phyloP scores from a whole-genome alignment of 1,139 yeast species.

The Kurtzmaniella quercitrusa region DNA sequence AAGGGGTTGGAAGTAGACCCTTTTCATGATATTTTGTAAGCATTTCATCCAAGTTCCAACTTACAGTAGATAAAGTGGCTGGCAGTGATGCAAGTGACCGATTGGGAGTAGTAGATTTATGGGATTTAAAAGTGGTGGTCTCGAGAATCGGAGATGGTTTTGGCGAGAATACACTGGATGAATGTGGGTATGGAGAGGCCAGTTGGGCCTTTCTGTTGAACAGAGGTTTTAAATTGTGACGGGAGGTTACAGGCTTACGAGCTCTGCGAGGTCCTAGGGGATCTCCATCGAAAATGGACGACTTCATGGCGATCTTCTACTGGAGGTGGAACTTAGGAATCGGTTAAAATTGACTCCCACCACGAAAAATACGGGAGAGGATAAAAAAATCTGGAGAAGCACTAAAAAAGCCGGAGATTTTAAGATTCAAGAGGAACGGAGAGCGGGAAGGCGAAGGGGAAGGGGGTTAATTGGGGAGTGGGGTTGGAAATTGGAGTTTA shows the following conservation, averaged over 20 bases:
- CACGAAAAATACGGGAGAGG: conserved; percentile 3
- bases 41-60: conserved; percentile 43
- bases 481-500: no score
- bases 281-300: conserved; percentile 33
- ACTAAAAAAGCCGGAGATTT: no score
- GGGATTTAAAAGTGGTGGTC: background rate
- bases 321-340: background rate
- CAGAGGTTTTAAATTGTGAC: background rate
- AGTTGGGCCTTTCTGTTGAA: conserved; percentile 6
- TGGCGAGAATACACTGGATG: conserved; percentile 2
- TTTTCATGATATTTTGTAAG: conserved; percentile 29
- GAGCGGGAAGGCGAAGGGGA: no score
- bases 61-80: conserved; percentile 4
- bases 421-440: no score
- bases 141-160: conserved; percentile 1
- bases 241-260: conserved; percentile 4
- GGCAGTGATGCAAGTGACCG: background rate
- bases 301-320: conserved; percentile 21
- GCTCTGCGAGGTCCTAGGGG: conserved; percentile 11
- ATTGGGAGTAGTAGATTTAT: background rate
- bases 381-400: conserved; percentile 5
- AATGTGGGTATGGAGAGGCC: conserved; percentile 6
- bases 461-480: no score
- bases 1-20: conserved; percentile 35
- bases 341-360: background rate